Base-by-base conservation (phyloP, 208 protist species). In the Leptomonas pyrrhocoris region DNA sequence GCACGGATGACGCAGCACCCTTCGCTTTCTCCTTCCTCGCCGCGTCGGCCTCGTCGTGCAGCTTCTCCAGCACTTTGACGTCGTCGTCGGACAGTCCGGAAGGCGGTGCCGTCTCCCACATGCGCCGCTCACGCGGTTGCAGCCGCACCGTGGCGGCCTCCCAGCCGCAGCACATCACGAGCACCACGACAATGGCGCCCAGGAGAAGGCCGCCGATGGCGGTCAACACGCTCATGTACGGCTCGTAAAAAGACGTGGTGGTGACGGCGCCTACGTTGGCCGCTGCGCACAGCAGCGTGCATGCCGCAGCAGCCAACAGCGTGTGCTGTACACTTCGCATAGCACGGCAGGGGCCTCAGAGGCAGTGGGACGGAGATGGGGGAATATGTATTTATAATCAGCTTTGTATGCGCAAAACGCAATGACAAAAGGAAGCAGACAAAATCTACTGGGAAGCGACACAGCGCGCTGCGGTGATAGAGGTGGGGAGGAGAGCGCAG, bases 81-180 rank as follows among this genome's bases (percentile, higher is more conserved):
- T 42, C 49, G 11, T n/a, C 12, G 15, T 4, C 18, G 7, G 38
- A 46, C 25, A 63, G 15, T 7, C 15, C 21, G 42, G 8, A 40
- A 21, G 58, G 53, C 46, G 54, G 58, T 50, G 57, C 36, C 49
- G 48, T 49, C 50, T 74, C 68, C 68, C 68, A 74, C 68, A 74
- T 64, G 30, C 59, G 42, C n/a, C 48, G 50, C 51, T 74, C 68
- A 19, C 49, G 68, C 19, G 68, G 57, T 48, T 64, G 58, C 68
- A 74, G 58, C 15, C 43, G 34, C 18, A 64, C 40, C 27, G 68
- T 38, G 1, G 42, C 25, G 16, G 40, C 50, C 11, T 66, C 12
- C 68, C 68, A 74, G 49, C 38, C 19, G 68, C 16, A 42, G 43
- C 58, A 74, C 58, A 57, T 56, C 4, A 74, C 11, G 5, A 46